These are phyloP conservation scores for Verbascum thapsus DNA, from an alignment of 257 asterid genomes.

Conservation along the genomic window DNA sequence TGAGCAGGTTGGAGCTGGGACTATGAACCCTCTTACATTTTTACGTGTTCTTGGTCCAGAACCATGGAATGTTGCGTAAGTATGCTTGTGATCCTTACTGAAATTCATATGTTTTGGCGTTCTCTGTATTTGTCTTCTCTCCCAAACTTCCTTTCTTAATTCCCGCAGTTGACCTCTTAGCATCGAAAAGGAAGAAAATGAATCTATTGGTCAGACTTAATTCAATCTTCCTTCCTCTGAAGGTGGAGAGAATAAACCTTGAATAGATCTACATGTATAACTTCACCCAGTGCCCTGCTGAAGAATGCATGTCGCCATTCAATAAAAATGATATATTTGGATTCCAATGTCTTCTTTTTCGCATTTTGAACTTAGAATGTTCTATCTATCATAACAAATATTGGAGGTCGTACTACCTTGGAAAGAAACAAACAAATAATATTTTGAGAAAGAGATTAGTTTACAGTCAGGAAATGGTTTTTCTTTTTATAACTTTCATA, in stretches of 20 bases:
- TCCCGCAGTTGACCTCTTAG: neutral
- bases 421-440: no score
- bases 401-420: conserved; percentile 9
- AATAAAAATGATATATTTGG: neutral
- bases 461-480: no score
- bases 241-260: neutral
- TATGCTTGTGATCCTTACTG: conserved; percentile 26
- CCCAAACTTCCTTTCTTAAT: neutral
- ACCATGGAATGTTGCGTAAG: conserved; percentile 99
- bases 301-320: neutral
- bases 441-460: no score
- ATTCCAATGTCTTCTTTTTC: neutral
- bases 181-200: neutral
- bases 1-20: conserved; percentile 98
- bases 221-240: conserved; percentile 1
- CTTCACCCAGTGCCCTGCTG: neutral
- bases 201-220: neutral
- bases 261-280: conserved; percentile 2
- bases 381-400: neutral
- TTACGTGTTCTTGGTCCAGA: conserved; percentile 97
- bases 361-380: neutral
- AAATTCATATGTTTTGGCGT: conserved; percentile 1
- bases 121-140: neutral
- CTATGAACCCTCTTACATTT: conserved; percentile 96
- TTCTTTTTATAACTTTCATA: no score